Evolutionary conservation across 768 basidiomycete species (phyloP).

Genomic region (Sistotremastrum niveocremeum): DNA sequence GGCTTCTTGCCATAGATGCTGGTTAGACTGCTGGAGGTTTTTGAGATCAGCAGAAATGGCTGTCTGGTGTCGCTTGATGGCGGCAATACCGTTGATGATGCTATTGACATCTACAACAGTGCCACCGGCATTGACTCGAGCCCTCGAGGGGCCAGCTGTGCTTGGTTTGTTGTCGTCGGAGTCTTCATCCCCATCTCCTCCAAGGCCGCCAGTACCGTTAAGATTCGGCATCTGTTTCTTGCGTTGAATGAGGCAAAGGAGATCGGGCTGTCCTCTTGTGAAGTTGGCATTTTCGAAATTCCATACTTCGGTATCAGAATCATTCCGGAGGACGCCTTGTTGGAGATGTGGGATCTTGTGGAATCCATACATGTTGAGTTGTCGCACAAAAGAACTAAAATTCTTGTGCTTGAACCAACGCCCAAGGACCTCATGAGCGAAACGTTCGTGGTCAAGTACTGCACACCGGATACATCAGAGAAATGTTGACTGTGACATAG

Average conservation of each 20-base stretch:
- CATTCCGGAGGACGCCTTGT: slow-evolving; percentile 80
- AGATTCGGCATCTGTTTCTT: slow-evolving; percentile 38
- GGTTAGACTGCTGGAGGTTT: slow-evolving; percentile 77
- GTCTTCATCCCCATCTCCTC: not conserved
- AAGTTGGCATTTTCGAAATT: slow-evolving; percentile 91
- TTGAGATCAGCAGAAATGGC: slow-evolving; percentile 83
- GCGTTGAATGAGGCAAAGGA: slow-evolving; percentile 76
- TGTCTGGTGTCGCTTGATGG: slow-evolving; percentile 85
- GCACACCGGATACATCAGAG: not conserved
- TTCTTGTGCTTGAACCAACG: slow-evolving; percentile 97
- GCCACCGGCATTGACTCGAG: slow-evolving; percentile 10
- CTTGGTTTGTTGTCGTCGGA: not conserved
- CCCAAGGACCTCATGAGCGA: slow-evolving; percentile 80
- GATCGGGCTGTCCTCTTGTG: slow-evolving; percentile 74
- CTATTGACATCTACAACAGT: slow-evolving; percentile 65
- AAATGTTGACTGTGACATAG: slow-evolving; percentile 2
- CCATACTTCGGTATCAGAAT: slow-evolving; percentile 71
- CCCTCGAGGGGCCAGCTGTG: not conserved
- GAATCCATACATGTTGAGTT: slow-evolving; percentile 94
- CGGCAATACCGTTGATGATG: slow-evolving; percentile 68
- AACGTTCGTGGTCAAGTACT: slow-evolving; percentile 88
- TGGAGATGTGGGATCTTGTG: slow-evolving; percentile 94
- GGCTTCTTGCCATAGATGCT: slow-evolving; percentile 88
- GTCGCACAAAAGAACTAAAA: slow-evolving; percentile 83
- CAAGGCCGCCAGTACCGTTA: not conserved